Evolutionary conservation across 140 eudicot species (phyloP).

Genomic region (Anethum foeniculum): DNA sequence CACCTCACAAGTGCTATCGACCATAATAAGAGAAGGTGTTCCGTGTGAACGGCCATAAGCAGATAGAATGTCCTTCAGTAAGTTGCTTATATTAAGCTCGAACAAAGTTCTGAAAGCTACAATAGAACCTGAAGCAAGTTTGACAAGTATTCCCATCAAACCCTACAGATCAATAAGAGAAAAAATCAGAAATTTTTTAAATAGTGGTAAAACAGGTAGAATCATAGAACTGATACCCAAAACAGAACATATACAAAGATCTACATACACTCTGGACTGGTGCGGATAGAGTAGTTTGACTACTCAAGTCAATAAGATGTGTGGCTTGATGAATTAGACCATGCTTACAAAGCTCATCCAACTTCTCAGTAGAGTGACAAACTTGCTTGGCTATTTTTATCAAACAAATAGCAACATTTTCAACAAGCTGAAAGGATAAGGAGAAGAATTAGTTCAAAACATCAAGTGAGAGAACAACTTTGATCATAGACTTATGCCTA

Average conservation of each 20-base stretch:
- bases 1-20: conserved; percentile 62
- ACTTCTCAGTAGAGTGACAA: conserved; percentile 39
- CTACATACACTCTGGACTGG: conserved; percentile 57
- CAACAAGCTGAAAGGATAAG: conserved; percentile 64
- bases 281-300: conserved; percentile 53
- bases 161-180: conserved; percentile 42
- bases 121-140: conserved; percentile 80
- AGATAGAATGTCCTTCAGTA: conserved; percentile 54
- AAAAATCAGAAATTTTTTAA: neutral
- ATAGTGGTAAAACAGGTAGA: neutral
- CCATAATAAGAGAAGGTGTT: conserved; percentile 46
- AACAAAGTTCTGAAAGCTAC: conserved; percentile 57
- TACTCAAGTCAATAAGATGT: conserved; percentile 65
- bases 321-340: conserved; percentile 70
- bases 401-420: conserved; percentile 73
- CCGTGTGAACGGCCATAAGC: conserved; percentile 52
- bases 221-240: neutral
- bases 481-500: neutral
- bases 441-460: conserved; percentile 8
- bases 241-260: conserved; percentile 4
- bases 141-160: conserved; percentile 69
- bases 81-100: conserved; percentile 70
- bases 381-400: conserved; percentile 65
- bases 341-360: conserved; percentile 72
- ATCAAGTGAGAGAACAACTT: neutral